These are phyloP conservation scores for Aristolochia contorta DNA, from an alignment of 164 flowering plant species.

Conservation along the genomic window DNA sequence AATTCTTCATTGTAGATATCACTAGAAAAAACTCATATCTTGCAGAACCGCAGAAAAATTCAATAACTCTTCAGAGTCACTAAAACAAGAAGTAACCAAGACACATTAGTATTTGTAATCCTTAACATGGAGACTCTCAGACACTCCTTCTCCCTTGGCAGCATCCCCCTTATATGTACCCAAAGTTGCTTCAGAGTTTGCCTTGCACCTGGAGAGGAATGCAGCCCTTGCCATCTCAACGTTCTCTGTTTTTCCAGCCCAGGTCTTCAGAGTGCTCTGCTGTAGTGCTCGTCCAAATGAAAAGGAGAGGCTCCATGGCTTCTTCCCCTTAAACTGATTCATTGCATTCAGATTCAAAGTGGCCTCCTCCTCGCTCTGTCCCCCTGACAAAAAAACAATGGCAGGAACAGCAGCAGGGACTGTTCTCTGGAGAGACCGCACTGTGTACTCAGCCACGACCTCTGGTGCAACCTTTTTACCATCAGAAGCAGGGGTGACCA, in stretches of 20 bases:
- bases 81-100: no score
- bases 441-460: conserved; percentile 34
- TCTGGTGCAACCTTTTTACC: conserved; percentile 32
- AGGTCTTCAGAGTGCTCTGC: conserved; percentile 37
- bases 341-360: conserved; percentile 36
- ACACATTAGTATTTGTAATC: conserved; percentile 29
- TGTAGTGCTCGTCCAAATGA: conserved; percentile 41
- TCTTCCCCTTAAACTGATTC: conserved; percentile 39
- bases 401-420: conserved; percentile 39
- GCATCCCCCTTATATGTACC: conserved; percentile 35
- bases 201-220: conserved; percentile 33
- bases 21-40: no score
- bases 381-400: conserved; percentile 37
- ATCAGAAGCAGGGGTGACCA: conserved; percentile 43
- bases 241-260: conserved; percentile 44
- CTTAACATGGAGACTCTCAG: conserved; percentile 44
- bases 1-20: no score
- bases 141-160: conserved; percentile 24
- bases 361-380: conserved; percentile 44
- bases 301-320: conserved; percentile 35
- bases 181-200: conserved; percentile 43
- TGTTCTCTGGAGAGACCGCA: conserved; percentile 32
- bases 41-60: no score
- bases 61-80: no score
- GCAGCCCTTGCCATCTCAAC: conserved; percentile 26